Conservation (phyloP, 1,284 basidiomycete genomes). For the Ceratobasidium sp. region DNA sequence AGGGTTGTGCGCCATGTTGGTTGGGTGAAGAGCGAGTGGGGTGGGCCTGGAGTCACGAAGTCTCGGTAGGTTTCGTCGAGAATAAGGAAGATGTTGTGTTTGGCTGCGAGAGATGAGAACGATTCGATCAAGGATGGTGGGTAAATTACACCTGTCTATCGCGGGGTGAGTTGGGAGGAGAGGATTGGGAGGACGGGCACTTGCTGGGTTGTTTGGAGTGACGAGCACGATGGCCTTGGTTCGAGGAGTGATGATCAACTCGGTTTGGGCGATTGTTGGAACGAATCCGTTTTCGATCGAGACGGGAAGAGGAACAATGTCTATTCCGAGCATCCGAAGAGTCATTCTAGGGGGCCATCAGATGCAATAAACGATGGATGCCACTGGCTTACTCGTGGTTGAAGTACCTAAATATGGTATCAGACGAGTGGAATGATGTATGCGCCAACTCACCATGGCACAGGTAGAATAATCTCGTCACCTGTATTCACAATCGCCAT, state of each 20-base stretch:
- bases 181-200: slow-evolving; percentile 44
- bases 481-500: slow-evolving; percentile 73
- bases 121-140: slow-evolving; percentile 63
- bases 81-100: slow-evolving; percentile 72
- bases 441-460: slow-evolving; percentile 65
- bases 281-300: slow-evolving; percentile 63
- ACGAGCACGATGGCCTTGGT: slow-evolving; percentile 79
- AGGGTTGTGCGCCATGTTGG: slow-evolving; percentile 66
- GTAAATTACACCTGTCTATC: slow-evolving; percentile 81
- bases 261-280: slow-evolving; percentile 62
- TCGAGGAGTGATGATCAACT: slow-evolving; percentile 60
- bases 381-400: slow-evolving; percentile 66
- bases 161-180: slow-evolving; percentile 45
- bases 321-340: slow-evolving; percentile 70
- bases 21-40: slow-evolving; percentile 63
- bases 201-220: slow-evolving; percentile 75
- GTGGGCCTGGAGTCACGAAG: slow-evolving; percentile 65
- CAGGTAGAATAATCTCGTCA: slow-evolving; percentile 79
- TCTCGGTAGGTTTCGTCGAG: slow-evolving; percentile 92
- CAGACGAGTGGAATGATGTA: not conserved
- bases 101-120: slow-evolving; percentile 69
- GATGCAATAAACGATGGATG: slow-evolving; percentile 22
- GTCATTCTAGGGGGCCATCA: slow-evolving; percentile 64
- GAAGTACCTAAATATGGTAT: slow-evolving; percentile 65
- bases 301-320: slow-evolving; percentile 67